Evolutionary conservation across 2,329 filamentous ascomycete genomes (phyloP), one percentile per base, ranked within the genome.

Genomic region (Stachybotrys elegans): DNA sequence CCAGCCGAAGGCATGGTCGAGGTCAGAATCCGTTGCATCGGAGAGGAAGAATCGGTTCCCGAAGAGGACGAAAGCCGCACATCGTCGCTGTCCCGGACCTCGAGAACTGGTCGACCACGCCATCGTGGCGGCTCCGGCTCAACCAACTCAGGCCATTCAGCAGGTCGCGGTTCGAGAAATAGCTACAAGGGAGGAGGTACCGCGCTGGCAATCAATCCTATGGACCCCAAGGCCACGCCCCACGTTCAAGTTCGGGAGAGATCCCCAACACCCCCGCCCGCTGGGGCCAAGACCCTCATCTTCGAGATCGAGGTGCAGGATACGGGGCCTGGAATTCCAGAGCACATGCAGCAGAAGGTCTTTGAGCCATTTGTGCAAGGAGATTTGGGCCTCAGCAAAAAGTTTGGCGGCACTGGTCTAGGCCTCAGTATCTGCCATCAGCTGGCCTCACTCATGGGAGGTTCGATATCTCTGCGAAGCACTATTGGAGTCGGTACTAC

Each of bases 341-440:
- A 83, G 6, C 70, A 84, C 50, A 79, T 94, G 62, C 88, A 90
- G 54, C 73, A 87, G 45, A 84, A 84, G 52, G 88, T 96, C 9
- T 96, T 96, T 59, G 91, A 95, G 61, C 91, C 91, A 1, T 96
- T 96, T 58, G 87, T 95, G 0, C 91, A 96, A 63, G 91, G 87
- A n/a, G 90, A 95, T 58, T 69, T 93, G 2, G 87, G 89, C 1
- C 68, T 96, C 14, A 94, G 86, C 69, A 94, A 89, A 63, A 93
- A 93, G 57, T 94, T 84, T 58, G 89, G 89, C 16, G 91, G 91
- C 14, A 95, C 91, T 1, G 91, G 91, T 4, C 70, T 95, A 2
- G 91, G 91, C 2, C 65, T 96, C 43, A 92, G 86, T 57, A 96
- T 96, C 55, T 95, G 89, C 65, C 84, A 88, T 17, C 91, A 96